Conservation (phyloP, 768 basidiomycete genomes). For the Leccinum subtestaceum region DNA sequence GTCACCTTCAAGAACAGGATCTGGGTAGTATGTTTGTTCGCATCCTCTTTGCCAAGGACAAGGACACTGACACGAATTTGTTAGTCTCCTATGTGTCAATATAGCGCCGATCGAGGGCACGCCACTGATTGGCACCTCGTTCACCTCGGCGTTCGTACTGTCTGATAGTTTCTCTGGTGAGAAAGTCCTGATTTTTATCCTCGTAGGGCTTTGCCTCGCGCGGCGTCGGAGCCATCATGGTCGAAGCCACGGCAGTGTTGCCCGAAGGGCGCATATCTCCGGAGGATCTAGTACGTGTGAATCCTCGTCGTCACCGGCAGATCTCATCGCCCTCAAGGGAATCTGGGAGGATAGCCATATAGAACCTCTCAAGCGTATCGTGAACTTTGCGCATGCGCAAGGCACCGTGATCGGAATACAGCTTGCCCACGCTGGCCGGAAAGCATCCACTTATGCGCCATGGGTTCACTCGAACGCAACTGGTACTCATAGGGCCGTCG, state of each 20-base stretch:
- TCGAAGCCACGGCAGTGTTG: slow-evolving; percentile 73
- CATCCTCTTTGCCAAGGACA: neutral
- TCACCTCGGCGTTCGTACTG: slow-evolving; percentile 56
- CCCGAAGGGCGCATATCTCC: slow-evolving; percentile 78
- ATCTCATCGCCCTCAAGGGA: slow-evolving; percentile 36
- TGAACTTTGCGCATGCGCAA: slow-evolving; percentile 70
- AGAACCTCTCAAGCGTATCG: slow-evolving; percentile 63
- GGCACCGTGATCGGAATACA: slow-evolving; percentile 75
- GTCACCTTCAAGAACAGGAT: slow-evolving; percentile 73
- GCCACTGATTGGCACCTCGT: slow-evolving; percentile 84
- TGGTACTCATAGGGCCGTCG: slow-evolving; percentile 30
- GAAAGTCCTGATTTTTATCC: neutral
- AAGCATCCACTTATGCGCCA: slow-evolving; percentile 67
- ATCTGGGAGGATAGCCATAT: slow-evolving; percentile 80
- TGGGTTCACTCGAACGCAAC: slow-evolving; percentile 51
- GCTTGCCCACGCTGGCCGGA: slow-evolving; percentile 70
- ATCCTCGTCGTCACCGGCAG: neutral
- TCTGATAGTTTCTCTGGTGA: neutral
- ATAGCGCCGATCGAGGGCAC: slow-evolving; percentile 70
- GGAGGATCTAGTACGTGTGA: slow-evolving; percentile 57
- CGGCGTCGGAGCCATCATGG: slow-evolving; percentile 64
- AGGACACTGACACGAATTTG: neutral
- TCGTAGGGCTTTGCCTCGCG: slow-evolving; percentile 60
- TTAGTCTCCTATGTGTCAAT: slow-evolving; percentile 81
- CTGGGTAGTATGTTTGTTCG: slow-evolving; percentile 45